Evolutionary conservation across 78 protist species (phyloP).

Genomic region (Parvularia atlantis): DNA sequence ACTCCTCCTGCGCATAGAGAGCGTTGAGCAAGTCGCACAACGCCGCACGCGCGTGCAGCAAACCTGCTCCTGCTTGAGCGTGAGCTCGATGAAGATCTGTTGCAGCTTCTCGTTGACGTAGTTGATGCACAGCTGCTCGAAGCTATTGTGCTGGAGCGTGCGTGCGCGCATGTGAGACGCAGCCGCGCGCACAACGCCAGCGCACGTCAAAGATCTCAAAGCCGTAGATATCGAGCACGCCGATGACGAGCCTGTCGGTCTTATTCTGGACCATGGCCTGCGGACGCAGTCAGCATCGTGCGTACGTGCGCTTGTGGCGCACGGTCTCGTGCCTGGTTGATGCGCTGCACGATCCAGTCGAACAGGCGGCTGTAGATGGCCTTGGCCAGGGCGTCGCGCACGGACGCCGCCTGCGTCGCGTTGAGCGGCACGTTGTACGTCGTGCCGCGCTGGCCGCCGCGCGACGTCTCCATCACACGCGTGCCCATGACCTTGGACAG

Average conservation of each 20-base stretch:
- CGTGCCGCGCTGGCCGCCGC: slow-evolving; percentile 30
- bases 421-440: slow-evolving; percentile 11
- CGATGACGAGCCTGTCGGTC: no score
- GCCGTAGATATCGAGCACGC: slow-evolving; percentile 70
- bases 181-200: neutral
- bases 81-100: slow-evolving; percentile 35
- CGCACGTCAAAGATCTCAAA: slow-evolving; percentile 46
- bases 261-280: no score
- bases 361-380: slow-evolving; percentile 78
- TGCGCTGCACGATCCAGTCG: slow-evolving; percentile 65
- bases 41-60: no score
- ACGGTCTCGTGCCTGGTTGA: slow-evolving; percentile 11
- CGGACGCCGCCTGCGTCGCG: neutral
- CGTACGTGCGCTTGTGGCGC: neutral
- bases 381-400: slow-evolving; percentile 78
- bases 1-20: slow-evolving; percentile 80
- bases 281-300: no score
- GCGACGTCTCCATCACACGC: slow-evolving; percentile 5
- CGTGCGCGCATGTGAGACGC: neutral
- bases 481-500: neutral
- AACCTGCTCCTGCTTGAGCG: no score
- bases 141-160: slow-evolving; percentile 25
- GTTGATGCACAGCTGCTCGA: slow-evolving; percentile 72
- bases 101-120: slow-evolving; percentile 56
- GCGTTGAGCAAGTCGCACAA: no score